Evolutionary conservation across 148 eudicot species (phyloP).

Genomic region (Persicaria tinctoria): DNA sequence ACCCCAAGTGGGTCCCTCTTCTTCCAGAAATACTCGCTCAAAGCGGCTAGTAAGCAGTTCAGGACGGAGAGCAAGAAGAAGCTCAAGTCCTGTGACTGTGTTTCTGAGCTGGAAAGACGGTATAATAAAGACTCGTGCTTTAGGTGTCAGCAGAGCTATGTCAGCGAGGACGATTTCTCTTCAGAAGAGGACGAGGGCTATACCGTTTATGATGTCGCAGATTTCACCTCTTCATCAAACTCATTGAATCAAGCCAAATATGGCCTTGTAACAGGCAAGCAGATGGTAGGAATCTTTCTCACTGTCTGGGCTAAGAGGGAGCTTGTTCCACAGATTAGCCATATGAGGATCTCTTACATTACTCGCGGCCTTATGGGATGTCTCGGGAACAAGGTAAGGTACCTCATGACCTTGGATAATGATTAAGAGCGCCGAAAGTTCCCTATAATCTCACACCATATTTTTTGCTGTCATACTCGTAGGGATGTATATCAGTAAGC

Average conservation of each 20-base stretch:
- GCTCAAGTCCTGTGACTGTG: slow-evolving; percentile 62
- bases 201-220: slow-evolving; percentile 21
- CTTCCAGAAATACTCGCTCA: slow-evolving; percentile 51
- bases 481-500: slow-evolving; percentile 53
- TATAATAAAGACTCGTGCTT: slow-evolving; percentile 48
- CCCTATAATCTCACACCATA: neutral
- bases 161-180: slow-evolving; percentile 31
- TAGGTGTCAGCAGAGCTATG: slow-evolving; percentile 35
- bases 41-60: slow-evolving; percentile 50
- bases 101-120: slow-evolving; percentile 33
- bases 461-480: neutral
- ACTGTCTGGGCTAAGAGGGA: slow-evolving; percentile 33
- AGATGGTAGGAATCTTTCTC: slow-evolving; percentile 40
- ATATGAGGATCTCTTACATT: slow-evolving; percentile 33
- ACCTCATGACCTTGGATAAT: neutral
- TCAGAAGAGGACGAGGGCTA: slow-evolving; percentile 37
- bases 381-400: slow-evolving; percentile 38
- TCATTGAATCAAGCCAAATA: slow-evolving; percentile 9
- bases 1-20: slow-evolving; percentile 28
- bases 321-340: slow-evolving; percentile 21
- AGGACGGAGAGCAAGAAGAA: slow-evolving; percentile 42
- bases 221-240: slow-evolving; percentile 17
- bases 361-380: slow-evolving; percentile 42
- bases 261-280: slow-evolving; percentile 19
- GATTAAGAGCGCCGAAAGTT: neutral